Evolutionary conservation across 225 moss, liverwort and hornwort genomes (phyloP).

Genomic region (Sphagnum contortum): DNA sequence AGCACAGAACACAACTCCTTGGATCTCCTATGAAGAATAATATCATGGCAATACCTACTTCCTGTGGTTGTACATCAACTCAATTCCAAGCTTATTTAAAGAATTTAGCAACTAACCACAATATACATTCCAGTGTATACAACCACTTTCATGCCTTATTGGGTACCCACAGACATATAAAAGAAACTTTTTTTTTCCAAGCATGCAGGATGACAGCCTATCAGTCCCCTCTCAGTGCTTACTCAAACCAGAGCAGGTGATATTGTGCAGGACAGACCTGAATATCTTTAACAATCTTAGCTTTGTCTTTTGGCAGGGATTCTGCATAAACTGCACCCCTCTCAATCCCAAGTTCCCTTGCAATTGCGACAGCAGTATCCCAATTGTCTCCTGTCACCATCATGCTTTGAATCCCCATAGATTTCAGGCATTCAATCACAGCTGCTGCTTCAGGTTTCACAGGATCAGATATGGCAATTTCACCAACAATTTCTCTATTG

Average conservation of each 20-base stretch:
- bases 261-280: slow-evolving; percentile 34
- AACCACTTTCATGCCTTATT: not conserved
- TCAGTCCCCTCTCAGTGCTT: no score
- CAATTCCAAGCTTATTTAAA: no score
- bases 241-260: no score
- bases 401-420: slow-evolving; percentile 71
- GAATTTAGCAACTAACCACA: no score
- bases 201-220: not conserved
- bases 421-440: slow-evolving; percentile 47
- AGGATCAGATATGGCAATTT: slow-evolving; percentile 78
- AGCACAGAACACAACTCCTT: no score
- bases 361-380: slow-evolving; percentile 90
- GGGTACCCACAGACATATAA: no score
- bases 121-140: no score
- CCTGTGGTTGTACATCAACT: no score
- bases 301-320: slow-evolving; percentile 71
- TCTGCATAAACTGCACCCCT: slow-evolving; percentile 48
- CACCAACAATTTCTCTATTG: slow-evolving; percentile 53
- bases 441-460: slow-evolving; percentile 83
- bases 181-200: no score
- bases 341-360: slow-evolving; percentile 69
- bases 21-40: no score
- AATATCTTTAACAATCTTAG: slow-evolving; percentile 65
- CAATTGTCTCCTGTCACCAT: slow-evolving; percentile 98
- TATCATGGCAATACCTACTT: no score